Conservation (phyloP, 805 yeast species). For the Yarrowia sp. region DNA sequence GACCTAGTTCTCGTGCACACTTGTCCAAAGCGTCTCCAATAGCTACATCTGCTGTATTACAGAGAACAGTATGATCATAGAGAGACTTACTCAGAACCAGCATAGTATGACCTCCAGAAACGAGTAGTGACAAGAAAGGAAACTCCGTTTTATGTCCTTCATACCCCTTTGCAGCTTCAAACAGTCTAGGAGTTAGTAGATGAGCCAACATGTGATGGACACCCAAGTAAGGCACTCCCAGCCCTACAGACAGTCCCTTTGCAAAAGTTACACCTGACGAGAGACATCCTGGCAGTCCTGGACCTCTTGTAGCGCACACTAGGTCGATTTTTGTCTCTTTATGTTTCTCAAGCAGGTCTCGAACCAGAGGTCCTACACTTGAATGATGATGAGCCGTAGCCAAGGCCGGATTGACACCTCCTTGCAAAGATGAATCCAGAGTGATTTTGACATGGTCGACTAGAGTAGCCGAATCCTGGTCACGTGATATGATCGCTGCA, state of each 20-base stretch:
- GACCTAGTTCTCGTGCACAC: conserved; percentile 81
- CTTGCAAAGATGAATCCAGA: conserved; percentile 59
- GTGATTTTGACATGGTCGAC: conserved; percentile 64
- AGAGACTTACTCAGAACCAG: conserved; percentile 64
- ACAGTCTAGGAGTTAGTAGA: conserved; percentile 62
- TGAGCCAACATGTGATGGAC: conserved; percentile 98
- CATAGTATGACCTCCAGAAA: conserved; percentile 95
- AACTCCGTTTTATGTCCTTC: conserved; percentile 50
- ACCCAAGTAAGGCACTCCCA: conserved; percentile 75
- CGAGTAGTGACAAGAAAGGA: conserved; percentile 72
- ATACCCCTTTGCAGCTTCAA: conserved; percentile 30
- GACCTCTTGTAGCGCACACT: conserved; percentile 90
- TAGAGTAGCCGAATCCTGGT: conserved; percentile 45
- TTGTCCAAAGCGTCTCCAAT: conserved; percentile 93
- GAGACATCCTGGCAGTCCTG: conserved; percentile 91
- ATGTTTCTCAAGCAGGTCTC: conserved; percentile 43
- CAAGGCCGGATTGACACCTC: conserved; percentile 85
- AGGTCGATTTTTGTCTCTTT: conserved; percentile 50
- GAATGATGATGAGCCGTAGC: conserved; percentile 79
- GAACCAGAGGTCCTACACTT: conserved; percentile 52
- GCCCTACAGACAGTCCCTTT: conserved; percentile 77
- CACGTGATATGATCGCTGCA: conserved; percentile 68
- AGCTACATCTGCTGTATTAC: conserved; percentile 81
- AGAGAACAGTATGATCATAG: conserved; percentile 65
- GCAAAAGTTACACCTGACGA: conserved; percentile 81